Evolutionary conservation across 2,329 filamentous ascomycete genomes (phyloP), one percentile per base, ranked within the genome.

Genomic region (Arthrobotrys conoides): DNA sequence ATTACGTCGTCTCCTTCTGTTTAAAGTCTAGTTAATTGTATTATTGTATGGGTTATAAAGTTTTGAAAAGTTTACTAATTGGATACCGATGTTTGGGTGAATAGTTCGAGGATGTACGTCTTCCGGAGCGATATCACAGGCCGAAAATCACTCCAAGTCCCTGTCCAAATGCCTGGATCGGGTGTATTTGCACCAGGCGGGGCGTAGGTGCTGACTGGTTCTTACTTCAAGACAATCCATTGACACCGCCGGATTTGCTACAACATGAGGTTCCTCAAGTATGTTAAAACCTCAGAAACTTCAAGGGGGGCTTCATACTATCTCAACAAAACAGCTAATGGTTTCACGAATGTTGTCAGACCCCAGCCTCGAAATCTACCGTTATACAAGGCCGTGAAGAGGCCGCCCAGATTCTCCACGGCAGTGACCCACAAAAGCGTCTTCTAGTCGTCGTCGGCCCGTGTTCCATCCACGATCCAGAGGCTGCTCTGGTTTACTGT

Each of bases 381-480:
- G 90, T 92, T 38, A 83, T 91, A 65, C 83, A 87, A 79, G 88
- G 89, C 79, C 89, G 90, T 49, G 88, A 90, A 67, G 89, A 93
- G 83, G 88, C 88, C 33, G 88, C 89, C 66, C 89, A 89, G n/a
- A 86, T 93, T 24, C 90, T 94, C 83, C 91, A 91, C 79, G 90
- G 89, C 80, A 89, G 86, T 38, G 89, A 92, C 68, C 77, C 85
- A 70, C 89, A 91, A 81, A 84, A 97, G 87, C 92, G 94, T 79
- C 92, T 99, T 38, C 90, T 99, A 80, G 96, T 98, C 83, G 91
- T 99, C 83, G 92, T 96, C 83, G 96, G 96, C 1, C 96, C 96
- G 67, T 99, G 96, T 88, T 97, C 94, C 30, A 95, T 99, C 84
- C 96, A 99, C 87, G 96, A 99, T 86, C 96, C 96, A 8, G 90